Conservation (phyloP, 2,329 filamentous ascomycete species). For the Talaromyces albobiverticillius region DNA sequence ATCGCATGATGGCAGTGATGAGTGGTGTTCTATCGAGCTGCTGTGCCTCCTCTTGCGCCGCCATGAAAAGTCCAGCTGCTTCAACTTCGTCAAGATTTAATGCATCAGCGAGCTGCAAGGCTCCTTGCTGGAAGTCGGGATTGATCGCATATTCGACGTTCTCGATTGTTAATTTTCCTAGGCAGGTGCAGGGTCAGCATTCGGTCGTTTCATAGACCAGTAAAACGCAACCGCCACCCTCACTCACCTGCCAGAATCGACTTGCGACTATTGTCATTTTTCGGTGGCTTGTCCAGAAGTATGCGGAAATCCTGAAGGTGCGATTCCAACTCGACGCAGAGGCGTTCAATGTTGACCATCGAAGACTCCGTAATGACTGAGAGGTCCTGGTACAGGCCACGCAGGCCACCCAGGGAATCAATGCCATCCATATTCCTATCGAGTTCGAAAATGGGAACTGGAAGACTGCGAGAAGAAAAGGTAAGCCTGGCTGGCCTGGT, state of each 20-base stretch:
- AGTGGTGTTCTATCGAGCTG: conserved; percentile 69
- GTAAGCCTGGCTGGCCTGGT: conserved; percentile 22
- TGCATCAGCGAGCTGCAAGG: conserved; percentile 79
- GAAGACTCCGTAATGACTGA: conserved; percentile 70
- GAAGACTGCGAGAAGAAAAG: conserved; percentile 22
- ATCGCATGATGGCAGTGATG: conserved; percentile 78
- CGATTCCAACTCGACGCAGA: conserved; percentile 62
- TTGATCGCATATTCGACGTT: conserved; percentile 78
- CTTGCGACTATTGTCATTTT: conserved; percentile 72
- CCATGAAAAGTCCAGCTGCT: conserved; percentile 72
- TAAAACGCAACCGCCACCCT: conserved; percentile 8
- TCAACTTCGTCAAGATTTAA: conserved; percentile 87
- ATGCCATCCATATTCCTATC: conserved; percentile 63
- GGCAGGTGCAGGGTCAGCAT: conserved; percentile 12
- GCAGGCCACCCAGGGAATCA: conserved; percentile 71
- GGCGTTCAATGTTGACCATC: conserved; percentile 66
- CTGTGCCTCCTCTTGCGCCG: conserved; percentile 66
- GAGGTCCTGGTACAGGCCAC: conserved; percentile 83
- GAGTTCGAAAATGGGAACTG: conserved; percentile 18
- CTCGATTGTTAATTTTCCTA: conserved; percentile 72
- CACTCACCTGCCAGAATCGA: conserved; percentile 63
- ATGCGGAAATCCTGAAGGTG: conserved; percentile 66
- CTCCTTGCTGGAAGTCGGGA: conserved; percentile 79
- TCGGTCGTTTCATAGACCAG: not conserved
- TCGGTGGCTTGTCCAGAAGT: conserved; percentile 70